phyloP scores from a whole-genome alignment of 2,329 filamentous ascomycete genomes.

The Raffaelea deltoideospora region DNA sequence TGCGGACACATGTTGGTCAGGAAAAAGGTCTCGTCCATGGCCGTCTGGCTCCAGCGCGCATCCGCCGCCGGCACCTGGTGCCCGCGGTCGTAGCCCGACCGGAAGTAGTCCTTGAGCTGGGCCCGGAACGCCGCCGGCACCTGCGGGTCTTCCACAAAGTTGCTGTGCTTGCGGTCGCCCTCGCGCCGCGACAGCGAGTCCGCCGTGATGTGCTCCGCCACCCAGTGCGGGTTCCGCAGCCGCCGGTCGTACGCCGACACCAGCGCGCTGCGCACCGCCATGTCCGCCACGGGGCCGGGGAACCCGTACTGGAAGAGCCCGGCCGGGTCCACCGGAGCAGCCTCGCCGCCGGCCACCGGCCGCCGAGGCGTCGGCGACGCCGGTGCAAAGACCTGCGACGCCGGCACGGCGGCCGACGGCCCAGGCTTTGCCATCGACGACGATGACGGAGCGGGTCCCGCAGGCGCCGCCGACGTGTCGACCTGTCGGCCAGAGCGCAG shows the following conservation, averaged over 20 bases:
- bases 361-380: conserved; percentile 12
- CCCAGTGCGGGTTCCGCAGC: conserved; percentile 85
- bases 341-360: conserved; percentile 13
- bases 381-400: conserved; percentile 38
- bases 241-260: conserved; percentile 84
- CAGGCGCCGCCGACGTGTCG: conserved; percentile 19
- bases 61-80: conserved; percentile 96
- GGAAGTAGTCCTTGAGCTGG: conserved; percentile 83
- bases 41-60: conserved; percentile 83
- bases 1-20: conserved; percentile 97
- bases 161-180: conserved; percentile 71
- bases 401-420: conserved; percentile 28
- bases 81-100: conserved; percentile 86
- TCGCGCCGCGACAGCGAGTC: conserved; percentile 59
- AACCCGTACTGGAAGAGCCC: conserved; percentile 80
- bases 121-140: conserved; percentile 83
- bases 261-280: conserved; percentile 61
- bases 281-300: conserved; percentile 75
- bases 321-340: conserved; percentile 50
- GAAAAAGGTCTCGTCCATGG: conserved; percentile 91
- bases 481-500: conserved; percentile 33
- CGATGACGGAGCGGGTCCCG: conserved; percentile 17
- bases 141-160: conserved; percentile 64
- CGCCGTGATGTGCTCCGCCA: conserved; percentile 89
- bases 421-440: conserved; percentile 12